These are phyloP conservation scores for Capsicum rhomboideum DNA, from an alignment of 257 asterid species.

Conservation along the genomic window DNA sequence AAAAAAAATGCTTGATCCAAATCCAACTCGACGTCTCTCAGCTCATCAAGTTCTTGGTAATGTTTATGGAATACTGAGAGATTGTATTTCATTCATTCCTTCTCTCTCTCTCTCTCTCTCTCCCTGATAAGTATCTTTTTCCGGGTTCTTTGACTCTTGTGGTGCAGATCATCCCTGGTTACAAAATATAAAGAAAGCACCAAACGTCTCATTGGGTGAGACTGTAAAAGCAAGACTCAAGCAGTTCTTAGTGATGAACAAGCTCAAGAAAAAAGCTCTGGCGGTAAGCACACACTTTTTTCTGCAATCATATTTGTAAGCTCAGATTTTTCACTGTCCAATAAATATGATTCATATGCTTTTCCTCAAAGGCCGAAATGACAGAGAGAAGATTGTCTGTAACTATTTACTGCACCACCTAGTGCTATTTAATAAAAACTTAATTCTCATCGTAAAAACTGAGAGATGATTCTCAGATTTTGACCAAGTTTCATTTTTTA, in stretches of 20 bases:
- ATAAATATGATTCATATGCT: not conserved
- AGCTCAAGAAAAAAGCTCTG: conserved; percentile 59
- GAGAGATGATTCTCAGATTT: not conserved
- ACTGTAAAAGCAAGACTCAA: conserved; percentile 71
- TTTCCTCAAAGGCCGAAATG: not conserved
- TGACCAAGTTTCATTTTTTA: not conserved
- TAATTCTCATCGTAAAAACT: not conserved
- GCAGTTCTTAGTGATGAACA: conserved; percentile 65
- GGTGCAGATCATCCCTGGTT: conserved; percentile 65
- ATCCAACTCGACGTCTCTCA: conserved; percentile 50
- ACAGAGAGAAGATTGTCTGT: not conserved
- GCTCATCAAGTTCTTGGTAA: conserved; percentile 68
- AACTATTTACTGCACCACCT: not conserved
- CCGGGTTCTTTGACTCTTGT: not conserved
- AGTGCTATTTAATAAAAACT: not conserved
- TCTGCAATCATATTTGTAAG: not conserved
- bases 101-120: not conserved
- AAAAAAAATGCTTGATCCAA: conserved; percentile 71
- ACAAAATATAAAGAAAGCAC: conserved; percentile 51
- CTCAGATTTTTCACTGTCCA: not conserved
- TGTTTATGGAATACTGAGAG: not conserved
- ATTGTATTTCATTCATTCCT: not conserved
- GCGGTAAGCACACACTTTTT: conserved; percentile 23
- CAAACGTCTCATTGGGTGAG: conserved; percentile 66
- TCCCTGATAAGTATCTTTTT: not conserved